A percentile compares a stretch with the other conserved stretches of the same genome.
Evolutionary conservation across 1,284 basidiomycete species (phyloP).

Genomic region (Cryptococcus depauperatus): DNA sequence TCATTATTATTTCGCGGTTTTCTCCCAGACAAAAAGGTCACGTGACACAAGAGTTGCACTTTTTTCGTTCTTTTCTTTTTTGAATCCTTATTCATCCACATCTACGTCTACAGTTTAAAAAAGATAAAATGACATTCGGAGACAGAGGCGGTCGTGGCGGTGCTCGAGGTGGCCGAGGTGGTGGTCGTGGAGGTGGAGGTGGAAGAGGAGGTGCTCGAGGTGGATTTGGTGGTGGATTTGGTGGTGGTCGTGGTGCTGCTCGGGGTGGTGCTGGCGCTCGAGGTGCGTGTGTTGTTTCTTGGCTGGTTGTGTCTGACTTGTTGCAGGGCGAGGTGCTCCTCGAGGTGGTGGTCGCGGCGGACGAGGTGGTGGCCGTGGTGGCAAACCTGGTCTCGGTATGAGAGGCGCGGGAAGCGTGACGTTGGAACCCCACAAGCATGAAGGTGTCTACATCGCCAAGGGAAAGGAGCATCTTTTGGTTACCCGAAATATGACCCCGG

Average conservation of each 20-base stretch:
- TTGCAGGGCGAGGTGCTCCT: slow-evolving; percentile 31
- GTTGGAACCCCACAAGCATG: slow-evolving; percentile 91
- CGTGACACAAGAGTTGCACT: slow-evolving; percentile 8
- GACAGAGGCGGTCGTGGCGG: slow-evolving; percentile 47
- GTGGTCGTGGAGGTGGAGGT: slow-evolving; percentile 40
- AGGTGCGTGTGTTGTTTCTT: slow-evolving; percentile 15
- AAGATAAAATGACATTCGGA: slow-evolving; percentile 44
- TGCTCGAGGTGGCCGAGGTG: slow-evolving; percentile 38
- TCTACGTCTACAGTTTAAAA: slow-evolving; percentile 2
- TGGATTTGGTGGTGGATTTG: slow-evolving; percentile 29
- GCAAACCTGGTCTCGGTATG: slow-evolving; percentile 49
- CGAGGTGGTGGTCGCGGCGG: slow-evolving; percentile 46
- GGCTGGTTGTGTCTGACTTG: not conserved
- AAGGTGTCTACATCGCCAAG: slow-evolving; percentile 88
- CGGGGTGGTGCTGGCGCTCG: slow-evolving; percentile 19
- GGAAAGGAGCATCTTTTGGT: slow-evolving; percentile 91
- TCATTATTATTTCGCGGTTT: not conserved
- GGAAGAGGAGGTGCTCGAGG: slow-evolving; percentile 37
- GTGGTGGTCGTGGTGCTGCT: slow-evolving; percentile 27
- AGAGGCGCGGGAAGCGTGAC: slow-evolving; percentile 77
- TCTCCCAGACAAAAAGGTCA: slow-evolving; percentile 1
- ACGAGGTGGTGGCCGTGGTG: slow-evolving; percentile 47
- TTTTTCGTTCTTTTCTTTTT: no score
- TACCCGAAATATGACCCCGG: slow-evolving; percentile 94
- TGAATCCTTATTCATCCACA: no score